These are phyloP conservation scores for Clausena lansium DNA, from an alignment of 345 rosid genomes.

Conservation along the genomic window DNA sequence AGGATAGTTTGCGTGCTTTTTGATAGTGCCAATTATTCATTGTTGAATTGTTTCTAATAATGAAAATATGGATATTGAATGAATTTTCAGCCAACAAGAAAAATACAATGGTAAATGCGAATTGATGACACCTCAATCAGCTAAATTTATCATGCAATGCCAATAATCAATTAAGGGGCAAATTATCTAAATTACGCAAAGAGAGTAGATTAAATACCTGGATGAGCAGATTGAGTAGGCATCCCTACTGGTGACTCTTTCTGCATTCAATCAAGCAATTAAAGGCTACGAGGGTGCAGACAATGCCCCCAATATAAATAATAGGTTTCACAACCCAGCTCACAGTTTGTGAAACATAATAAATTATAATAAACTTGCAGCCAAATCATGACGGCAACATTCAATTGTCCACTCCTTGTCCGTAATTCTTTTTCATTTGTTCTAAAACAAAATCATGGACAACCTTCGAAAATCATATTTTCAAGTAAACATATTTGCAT, in stretches of 20 bases:
- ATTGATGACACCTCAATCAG: too few species aligned
- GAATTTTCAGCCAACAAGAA: neutral
- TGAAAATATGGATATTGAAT: too few species aligned
- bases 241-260: conserved; percentile 52
- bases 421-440: too few species aligned
- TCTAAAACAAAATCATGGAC: too few species aligned
- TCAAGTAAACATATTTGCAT: too few species aligned
- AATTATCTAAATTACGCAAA: neutral
- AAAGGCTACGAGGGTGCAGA: neutral
- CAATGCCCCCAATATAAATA: neutral
- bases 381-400: too few species aligned
- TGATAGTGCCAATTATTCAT: too few species aligned
- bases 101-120: neutral
- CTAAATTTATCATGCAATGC: neutral
- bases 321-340: neutral
- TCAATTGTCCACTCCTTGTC: too few species aligned
- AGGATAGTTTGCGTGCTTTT: too few species aligned
- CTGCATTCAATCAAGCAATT: conserved; percentile 27
- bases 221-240: conserved; percentile 61
- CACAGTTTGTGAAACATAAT: neutral
- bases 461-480: too few species aligned
- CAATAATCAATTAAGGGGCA: neutral
- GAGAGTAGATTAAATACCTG: conserved; percentile 29
- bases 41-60: too few species aligned
- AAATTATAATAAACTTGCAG: too few species aligned